Conservation (phyloP, 208 protist species). For the Crithidia bombi region DNA sequence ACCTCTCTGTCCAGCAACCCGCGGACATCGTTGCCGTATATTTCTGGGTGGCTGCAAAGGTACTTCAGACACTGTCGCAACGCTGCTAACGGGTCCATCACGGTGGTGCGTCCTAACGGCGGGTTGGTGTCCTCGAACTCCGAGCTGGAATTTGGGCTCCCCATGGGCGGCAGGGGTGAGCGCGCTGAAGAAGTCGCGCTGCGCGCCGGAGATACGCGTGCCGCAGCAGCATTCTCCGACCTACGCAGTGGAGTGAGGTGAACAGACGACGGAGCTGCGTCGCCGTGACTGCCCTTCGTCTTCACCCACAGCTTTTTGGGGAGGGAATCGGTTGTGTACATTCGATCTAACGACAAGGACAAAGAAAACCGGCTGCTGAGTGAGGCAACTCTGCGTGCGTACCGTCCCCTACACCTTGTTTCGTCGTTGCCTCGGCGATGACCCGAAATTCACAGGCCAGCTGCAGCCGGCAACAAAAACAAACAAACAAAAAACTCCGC, state of each 20-base stretch:
- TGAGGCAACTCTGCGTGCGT: too few relatives aligned
- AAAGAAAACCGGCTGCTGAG: not conserved
- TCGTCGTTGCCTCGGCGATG: too few relatives aligned
- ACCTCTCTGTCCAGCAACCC: constrained; percentile 73
- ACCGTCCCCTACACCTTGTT: too few relatives aligned
- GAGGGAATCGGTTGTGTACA: constrained; percentile 24
- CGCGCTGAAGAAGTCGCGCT: not conserved
- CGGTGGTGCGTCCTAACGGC: not conserved
- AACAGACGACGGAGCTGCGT: not conserved
- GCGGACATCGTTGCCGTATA: constrained; percentile 76
- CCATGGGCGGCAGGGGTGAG: constrained; percentile 1
- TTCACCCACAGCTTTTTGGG: constrained; percentile 10
- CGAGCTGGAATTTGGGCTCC: not conserved
- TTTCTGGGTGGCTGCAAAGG: constrained; percentile 75
- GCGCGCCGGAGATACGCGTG: not conserved
- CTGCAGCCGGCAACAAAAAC: too few relatives aligned
- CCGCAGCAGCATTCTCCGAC: not conserved
- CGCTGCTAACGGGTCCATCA: constrained; percentile 80
- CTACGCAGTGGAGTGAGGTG: constrained; percentile 13
- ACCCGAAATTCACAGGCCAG: too few relatives aligned
- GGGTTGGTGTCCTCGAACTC: not conserved
- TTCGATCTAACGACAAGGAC: constrained; percentile 1
- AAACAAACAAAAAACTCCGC: too few relatives aligned
- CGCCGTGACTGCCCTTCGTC: not conserved
- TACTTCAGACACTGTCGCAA: constrained; percentile 80